phyloP scores from a whole-genome alignment of 371 early-diverging fungal species.

The Lichtheimia ramosa region DNA sequence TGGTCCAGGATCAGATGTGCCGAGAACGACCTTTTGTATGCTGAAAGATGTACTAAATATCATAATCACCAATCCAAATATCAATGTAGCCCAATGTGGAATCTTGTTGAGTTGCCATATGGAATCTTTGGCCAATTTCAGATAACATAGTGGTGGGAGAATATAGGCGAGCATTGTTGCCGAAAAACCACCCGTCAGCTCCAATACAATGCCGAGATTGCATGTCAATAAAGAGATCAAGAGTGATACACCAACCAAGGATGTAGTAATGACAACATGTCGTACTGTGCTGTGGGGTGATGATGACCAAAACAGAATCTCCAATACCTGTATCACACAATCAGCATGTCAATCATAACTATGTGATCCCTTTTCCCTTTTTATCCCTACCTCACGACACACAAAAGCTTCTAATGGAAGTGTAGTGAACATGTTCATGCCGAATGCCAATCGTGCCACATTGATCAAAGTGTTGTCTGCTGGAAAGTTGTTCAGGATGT shows the following conservation, averaged over 20 bases:
- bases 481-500: slow-evolving; percentile 81
- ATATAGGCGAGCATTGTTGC: slow-evolving; percentile 83
- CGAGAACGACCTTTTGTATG: slow-evolving; percentile 30
- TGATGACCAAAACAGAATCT: slow-evolving; percentile 58
- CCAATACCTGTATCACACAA: slow-evolving; percentile 51
- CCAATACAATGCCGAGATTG: slow-evolving; percentile 74
- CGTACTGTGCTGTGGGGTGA: slow-evolving; percentile 49
- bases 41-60: slow-evolving; percentile 62
- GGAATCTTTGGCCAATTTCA: slow-evolving; percentile 61
- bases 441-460: slow-evolving; percentile 78
- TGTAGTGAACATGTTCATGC: slow-evolving; percentile 83
- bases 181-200: slow-evolving; percentile 78
- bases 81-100: slow-evolving; percentile 61
- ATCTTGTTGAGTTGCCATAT: slow-evolving; percentile 52
- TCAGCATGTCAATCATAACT: not conserved
- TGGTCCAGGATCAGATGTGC: slow-evolving; percentile 1
- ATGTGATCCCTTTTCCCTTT: not conserved
- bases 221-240: slow-evolving; percentile 65
- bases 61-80: slow-evolving; percentile 69
- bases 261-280: slow-evolving; percentile 64
- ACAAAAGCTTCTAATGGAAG: slow-evolving; percentile 78
- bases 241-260: slow-evolving; percentile 54
- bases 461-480: slow-evolving; percentile 71
- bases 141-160: slow-evolving; percentile 69
- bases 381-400: slow-evolving; percentile 75